A percentile compares a stretch with the other conserved stretches of the same genome.
Evolutionary conservation across 2,329 filamentous ascomycete genomes (phyloP).

Genomic region (Hypoxylon sp.): DNA sequence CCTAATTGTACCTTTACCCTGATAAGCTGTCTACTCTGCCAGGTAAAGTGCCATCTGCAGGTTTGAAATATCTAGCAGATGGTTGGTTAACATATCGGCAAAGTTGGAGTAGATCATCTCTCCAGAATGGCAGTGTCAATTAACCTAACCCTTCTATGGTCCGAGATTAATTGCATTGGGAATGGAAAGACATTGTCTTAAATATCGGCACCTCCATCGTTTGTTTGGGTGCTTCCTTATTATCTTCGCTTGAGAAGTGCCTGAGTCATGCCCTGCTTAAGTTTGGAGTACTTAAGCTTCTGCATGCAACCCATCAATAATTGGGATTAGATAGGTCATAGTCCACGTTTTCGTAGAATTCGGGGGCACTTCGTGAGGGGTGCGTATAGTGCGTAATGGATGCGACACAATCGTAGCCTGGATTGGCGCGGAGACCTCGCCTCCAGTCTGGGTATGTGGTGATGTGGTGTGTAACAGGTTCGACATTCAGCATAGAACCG

Average conservation of each 20-base stretch:
- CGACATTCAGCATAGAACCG: constrained; percentile 17
- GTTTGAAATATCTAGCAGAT: constrained; percentile 35
- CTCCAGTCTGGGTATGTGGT: constrained; percentile 22
- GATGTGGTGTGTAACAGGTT: constrained; percentile 10
- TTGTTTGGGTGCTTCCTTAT: constrained; percentile 13
- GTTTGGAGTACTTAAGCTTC: constrained; percentile 43
- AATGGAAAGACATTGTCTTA: constrained; percentile 26
- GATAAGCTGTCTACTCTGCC: constrained; percentile 32
- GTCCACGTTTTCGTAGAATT: constrained; percentile 34
- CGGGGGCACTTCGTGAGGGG: constrained; percentile 38
- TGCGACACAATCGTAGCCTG: constrained; percentile 23
- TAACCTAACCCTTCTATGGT: constrained; percentile 5
- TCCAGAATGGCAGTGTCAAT: constrained; percentile 11
- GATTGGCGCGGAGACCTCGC: constrained; percentile 34
- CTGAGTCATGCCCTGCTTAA: constrained; percentile 34
- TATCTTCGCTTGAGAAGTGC: constrained; percentile 9
- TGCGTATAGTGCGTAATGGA: constrained; percentile 27
- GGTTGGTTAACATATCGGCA: constrained; percentile 37
- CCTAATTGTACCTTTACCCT: constrained; percentile 23
- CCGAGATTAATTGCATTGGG: constrained; percentile 6
- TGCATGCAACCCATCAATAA: constrained; percentile 42
- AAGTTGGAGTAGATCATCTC: constrained; percentile 38
- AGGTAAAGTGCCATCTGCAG: constrained; percentile 34
- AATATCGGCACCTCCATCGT: constrained; percentile 5
- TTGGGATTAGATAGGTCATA: constrained; percentile 33